These are phyloP conservation scores for Sporisorium reilianum DNA, from an alignment of 1,284 basidiomycete genomes.

Conservation along the genomic window DNA sequence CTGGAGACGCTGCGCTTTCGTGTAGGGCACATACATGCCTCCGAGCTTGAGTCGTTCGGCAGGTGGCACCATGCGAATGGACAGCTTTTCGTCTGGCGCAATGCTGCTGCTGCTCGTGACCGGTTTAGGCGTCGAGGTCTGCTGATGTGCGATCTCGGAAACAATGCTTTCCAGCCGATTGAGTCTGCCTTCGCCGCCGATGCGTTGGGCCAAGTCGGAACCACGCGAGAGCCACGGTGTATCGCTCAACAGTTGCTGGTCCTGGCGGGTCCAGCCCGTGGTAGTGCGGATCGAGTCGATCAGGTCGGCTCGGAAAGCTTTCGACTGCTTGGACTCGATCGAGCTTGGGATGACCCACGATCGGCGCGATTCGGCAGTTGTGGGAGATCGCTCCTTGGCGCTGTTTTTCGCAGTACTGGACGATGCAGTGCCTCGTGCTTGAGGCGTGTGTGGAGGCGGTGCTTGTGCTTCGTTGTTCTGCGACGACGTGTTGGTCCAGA, in stretches of 20 bases:
- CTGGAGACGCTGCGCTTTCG: conserved; percentile 35
- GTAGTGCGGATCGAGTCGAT: conserved; percentile 36
- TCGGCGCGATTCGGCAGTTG: not conserved
- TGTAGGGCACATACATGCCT: conserved; percentile 46
- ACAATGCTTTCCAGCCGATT: conserved; percentile 1
- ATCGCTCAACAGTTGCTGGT: conserved; percentile 25
- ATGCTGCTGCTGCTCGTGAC: not conserved
- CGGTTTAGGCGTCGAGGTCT: not conserved
- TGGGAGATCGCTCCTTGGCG: not conserved
- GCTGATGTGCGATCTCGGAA: conserved; percentile 1
- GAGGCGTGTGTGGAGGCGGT: conserved; percentile 18
- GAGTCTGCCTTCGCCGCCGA: conserved; percentile 7
- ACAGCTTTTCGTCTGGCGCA: conserved; percentile 14
- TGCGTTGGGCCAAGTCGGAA: not conserved
- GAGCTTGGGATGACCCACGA: conserved; percentile 22
- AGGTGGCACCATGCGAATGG: conserved; percentile 24
- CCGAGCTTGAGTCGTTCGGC: conserved; percentile 28
- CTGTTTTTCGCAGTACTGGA: not conserved
- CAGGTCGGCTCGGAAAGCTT: conserved; percentile 35
- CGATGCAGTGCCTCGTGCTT: not conserved
- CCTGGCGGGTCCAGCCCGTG: conserved; percentile 42
- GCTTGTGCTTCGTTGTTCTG: conserved; percentile 38
- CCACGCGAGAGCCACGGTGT: not conserved
- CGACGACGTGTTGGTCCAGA: conserved; percentile 53
- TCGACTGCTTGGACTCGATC: conserved; percentile 20